Conservation (phyloP, 108 stramenopile genomes). For the Nitzschia inconspicua region DNA sequence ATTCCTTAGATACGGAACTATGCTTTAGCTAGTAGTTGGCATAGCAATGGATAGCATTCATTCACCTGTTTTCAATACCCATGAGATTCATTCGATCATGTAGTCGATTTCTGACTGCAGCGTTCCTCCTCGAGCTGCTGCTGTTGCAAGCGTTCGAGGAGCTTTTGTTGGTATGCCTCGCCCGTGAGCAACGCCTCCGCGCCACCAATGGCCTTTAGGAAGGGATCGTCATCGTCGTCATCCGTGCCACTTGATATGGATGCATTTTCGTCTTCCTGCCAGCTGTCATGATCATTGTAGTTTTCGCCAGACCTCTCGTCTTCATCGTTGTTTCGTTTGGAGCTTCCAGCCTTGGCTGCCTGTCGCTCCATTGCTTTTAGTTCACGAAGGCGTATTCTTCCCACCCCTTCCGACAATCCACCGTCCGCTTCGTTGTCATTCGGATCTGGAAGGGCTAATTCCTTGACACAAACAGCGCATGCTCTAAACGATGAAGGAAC, state of each 20-base stretch:
- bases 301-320: not conserved
- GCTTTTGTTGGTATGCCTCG: slow-evolving; percentile 71
- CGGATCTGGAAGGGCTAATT: slow-evolving; percentile 67
- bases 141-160: slow-evolving; percentile 42
- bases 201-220: slow-evolving; percentile 77
- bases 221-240: slow-evolving; percentile 76
- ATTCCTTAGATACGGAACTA: too few relatives aligned
- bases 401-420: slow-evolving; percentile 19
- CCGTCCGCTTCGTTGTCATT: slow-evolving; percentile 41
- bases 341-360: slow-evolving; percentile 17
- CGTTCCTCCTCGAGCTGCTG: too few relatives aligned
- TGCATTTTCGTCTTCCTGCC: not conserved
- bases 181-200: slow-evolving; percentile 69
- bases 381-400: slow-evolving; percentile 63
- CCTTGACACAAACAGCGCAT: slow-evolving; percentile 75
- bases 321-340: slow-evolving; percentile 3
- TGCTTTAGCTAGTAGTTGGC: too few relatives aligned
- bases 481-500: slow-evolving; percentile 23
- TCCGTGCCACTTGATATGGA: slow-evolving; percentile 2
- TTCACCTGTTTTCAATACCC: too few relatives aligned
- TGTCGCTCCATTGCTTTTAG: slow-evolving; percentile 56
- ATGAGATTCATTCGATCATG: too few relatives aligned
- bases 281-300: not conserved
- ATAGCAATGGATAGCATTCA: too few relatives aligned
- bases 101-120: too few relatives aligned